A percentile compares a stretch with the other conserved stretches of the same genome.
These are phyloP conservation scores for Apiospora marii DNA, from an alignment of 2,329 filamentous ascomycete species.

Conservation along the genomic window DNA sequence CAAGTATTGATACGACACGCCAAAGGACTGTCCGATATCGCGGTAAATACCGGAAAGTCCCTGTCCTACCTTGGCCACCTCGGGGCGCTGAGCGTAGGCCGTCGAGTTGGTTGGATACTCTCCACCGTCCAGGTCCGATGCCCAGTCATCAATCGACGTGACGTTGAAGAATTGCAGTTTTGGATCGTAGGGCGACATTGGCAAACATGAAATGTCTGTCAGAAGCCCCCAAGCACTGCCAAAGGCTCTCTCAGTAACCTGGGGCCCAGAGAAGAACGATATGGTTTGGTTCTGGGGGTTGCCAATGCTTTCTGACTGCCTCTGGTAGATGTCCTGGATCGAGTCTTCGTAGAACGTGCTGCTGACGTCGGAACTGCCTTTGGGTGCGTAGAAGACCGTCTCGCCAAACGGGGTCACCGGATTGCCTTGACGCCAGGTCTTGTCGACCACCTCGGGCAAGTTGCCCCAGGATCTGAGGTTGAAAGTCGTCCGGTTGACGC, in stretches of 20 bases:
- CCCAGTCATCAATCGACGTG: not conserved
- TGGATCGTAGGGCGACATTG: not conserved
- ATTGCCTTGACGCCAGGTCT: not conserved
- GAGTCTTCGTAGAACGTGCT: not conserved
- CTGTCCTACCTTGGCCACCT: not conserved
- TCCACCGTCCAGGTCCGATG: not conserved
- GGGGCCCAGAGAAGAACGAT: not conserved
- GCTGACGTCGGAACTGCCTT: not conserved
- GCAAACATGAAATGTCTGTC: not conserved
- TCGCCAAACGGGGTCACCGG: not conserved
- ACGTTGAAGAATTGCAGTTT: not conserved
- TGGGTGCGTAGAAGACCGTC: not conserved
- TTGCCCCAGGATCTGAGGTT: not conserved
- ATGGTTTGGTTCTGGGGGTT: not conserved
- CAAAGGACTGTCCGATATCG: not conserved
- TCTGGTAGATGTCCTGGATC: not conserved
- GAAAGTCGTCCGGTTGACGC: not conserved
- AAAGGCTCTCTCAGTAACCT: not conserved
- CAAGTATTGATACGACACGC: not conserved
- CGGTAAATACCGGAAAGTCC: not conserved
- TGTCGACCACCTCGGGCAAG: not conserved
- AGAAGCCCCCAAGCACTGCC: not conserved
- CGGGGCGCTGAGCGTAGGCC: not conserved
- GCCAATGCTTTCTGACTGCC: not conserved
- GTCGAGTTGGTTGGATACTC: not conserved